phyloP scores from a whole-genome alignment of 2,329 filamentous ascomycete genomes.

The Verticillium alfalfae region DNA sequence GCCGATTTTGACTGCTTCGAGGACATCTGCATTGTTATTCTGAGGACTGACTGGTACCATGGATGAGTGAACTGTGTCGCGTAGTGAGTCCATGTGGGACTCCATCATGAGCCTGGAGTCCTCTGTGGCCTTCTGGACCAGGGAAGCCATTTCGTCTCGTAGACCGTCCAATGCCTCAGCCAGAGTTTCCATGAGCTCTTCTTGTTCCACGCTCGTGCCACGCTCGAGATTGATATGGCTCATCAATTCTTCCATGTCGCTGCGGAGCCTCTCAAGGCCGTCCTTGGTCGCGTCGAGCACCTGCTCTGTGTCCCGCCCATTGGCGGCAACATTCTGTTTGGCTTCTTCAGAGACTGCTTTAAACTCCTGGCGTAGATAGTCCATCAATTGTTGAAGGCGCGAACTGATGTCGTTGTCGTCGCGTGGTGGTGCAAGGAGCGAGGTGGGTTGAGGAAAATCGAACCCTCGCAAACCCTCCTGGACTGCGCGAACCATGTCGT shows the following conservation, averaged over 20 bases:
- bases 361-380: constrained; percentile 54
- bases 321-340: constrained; percentile 75
- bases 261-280: constrained; percentile 73
- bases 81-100: constrained; percentile 75
- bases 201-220: constrained; percentile 51
- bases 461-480: constrained; percentile 51
- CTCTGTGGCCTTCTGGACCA: constrained; percentile 45
- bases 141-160: constrained; percentile 60
- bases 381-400: constrained; percentile 61
- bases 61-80: constrained; percentile 68
- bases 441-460: constrained; percentile 35
- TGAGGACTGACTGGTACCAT: constrained; percentile 55
- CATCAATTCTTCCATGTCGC: constrained; percentile 77
- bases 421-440: constrained; percentile 31
- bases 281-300: constrained; percentile 84
- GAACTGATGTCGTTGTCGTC: constrained; percentile 46
- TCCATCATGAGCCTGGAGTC: constrained; percentile 65
- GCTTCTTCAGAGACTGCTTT: constrained; percentile 55
- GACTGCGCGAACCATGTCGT: constrained; percentile 61
- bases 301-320: constrained; percentile 79
- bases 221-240: constrained; percentile 56
- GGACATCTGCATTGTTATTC: constrained; percentile 57
- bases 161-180: constrained; percentile 60
- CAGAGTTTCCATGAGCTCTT: constrained; percentile 71
- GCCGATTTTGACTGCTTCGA: constrained; percentile 65